Percentiles rank a stretch among this genome's conserved stretches.
Conservation (phyloP, 352 stramenopile genomes). For the Pythium chondricola region DNA sequence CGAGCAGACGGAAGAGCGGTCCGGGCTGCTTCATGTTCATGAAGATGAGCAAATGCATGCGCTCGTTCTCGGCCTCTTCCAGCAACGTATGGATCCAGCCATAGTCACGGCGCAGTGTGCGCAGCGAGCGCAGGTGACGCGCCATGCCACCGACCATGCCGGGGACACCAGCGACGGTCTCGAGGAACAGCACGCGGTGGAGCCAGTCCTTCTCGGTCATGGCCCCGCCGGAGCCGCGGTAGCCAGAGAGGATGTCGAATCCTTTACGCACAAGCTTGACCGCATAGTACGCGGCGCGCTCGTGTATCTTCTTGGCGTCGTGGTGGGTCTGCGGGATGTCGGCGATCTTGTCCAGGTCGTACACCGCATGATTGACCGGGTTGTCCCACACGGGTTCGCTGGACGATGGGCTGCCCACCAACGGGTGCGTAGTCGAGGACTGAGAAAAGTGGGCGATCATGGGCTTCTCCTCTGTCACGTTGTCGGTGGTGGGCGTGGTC, state of each 20-base stretch:
- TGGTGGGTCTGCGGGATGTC: conserved; percentile 30
- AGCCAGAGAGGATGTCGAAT: conserved; percentile 45
- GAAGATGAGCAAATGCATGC: conserved; percentile 91
- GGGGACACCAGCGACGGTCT: conserved; percentile 64
- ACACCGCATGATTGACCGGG: conserved; percentile 30
- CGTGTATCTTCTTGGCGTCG: conserved; percentile 27
- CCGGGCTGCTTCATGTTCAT: conserved; percentile 84
- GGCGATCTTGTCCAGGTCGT: conserved; percentile 32
- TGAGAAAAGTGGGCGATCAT: conserved; percentile 27
- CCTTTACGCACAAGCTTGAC: conserved; percentile 34
- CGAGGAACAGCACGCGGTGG: conserved; percentile 66
- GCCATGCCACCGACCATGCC: conserved; percentile 69
- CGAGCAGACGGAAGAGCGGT: conserved; percentile 54
- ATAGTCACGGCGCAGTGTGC: conserved; percentile 74
- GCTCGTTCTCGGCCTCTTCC: conserved; percentile 91
- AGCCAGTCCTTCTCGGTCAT: conserved; percentile 68
- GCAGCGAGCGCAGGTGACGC: conserved; percentile 74
- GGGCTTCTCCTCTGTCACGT: conserved; percentile 18
- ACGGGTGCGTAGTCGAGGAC: conserved; percentile 17
- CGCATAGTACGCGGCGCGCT: conserved; percentile 27
- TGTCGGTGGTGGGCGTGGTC: too few relatives aligned
- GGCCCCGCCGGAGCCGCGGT: conserved; percentile 34
- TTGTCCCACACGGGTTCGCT: conserved; percentile 25
- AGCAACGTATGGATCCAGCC: conserved; percentile 89
- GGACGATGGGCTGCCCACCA: not conserved